phyloP scores from a whole-genome alignment of 2,329 filamentous ascomycete species.

The Aspergillus neoniger region DNA sequence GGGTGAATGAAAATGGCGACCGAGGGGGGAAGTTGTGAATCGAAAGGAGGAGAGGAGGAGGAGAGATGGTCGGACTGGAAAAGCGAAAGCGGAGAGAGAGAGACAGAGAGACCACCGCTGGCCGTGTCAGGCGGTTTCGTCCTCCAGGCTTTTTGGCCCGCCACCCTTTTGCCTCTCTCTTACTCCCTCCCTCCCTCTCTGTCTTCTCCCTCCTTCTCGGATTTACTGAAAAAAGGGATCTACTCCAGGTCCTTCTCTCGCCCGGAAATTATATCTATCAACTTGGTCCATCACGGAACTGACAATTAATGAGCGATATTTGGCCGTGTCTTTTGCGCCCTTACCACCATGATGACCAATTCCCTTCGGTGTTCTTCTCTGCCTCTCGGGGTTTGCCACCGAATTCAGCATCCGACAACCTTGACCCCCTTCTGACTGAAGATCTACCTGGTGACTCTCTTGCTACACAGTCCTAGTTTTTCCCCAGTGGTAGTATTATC shows the following conservation, averaged over 20 bases:
- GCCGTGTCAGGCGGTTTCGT: constrained; percentile 9
- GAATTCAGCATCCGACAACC: constrained; percentile 2
- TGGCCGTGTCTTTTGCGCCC: background rate
- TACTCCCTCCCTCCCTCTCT: background rate
- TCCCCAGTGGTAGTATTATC: background rate
- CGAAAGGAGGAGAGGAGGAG: background rate
- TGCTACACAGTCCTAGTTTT: background rate
- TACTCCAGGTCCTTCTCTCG: background rate
- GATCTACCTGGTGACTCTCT: background rate
- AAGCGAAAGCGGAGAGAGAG: constrained; percentile 9
- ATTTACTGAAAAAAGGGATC: constrained; percentile 1
- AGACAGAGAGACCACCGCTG: background rate
- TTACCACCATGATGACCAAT: background rate
- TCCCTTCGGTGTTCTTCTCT: background rate
- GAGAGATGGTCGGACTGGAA: background rate
- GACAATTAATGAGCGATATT: background rate
- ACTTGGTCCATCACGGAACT: background rate
- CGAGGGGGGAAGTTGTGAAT: background rate
- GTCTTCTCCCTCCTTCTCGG: background rate
- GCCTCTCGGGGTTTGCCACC: background rate
- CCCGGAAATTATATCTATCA: background rate
- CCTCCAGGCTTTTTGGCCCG: constrained; percentile 11
- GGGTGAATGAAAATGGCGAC: background rate
- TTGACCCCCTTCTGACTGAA: background rate
- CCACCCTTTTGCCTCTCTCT: constrained; percentile 4